Evolutionary conservation across 1,139 yeast genomes (phyloP).

Genomic region (Taphrina wiesneri): DNA sequence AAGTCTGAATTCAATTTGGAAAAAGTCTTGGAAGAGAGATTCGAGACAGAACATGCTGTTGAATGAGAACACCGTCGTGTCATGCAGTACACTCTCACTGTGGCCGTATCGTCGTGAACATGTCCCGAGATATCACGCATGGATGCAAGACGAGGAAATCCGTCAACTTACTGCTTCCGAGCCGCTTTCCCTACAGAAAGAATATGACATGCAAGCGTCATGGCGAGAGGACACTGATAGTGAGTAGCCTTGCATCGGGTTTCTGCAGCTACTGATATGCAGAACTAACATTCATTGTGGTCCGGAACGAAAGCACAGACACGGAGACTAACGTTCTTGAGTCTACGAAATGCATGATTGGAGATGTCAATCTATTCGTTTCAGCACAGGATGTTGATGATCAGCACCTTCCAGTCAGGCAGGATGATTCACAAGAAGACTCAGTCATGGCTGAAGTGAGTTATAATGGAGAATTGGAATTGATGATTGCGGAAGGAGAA

Average conservation of each 20-base stretch:
- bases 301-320: neutral
- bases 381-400: conserved; percentile 10
- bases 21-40: no score
- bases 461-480: conserved; percentile 33
- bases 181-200: conserved; percentile 32
- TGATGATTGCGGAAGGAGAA: conserved; percentile 34
- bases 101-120: conserved; percentile 28
- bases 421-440: neutral
- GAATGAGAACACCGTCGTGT: conserved; percentile 9
- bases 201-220: conserved; percentile 32
- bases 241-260: neutral
- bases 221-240: conserved; percentile 35
- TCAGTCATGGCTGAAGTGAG: neutral
- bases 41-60: neutral
- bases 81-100: neutral
- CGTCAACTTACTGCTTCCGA: conserved; percentile 33
- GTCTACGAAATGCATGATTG: conserved; percentile 18
- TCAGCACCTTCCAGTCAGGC: neutral
- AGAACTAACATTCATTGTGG: conserved; percentile 34
- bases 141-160: conserved; percentile 33
- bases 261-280: neutral
- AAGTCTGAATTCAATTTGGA: no score
- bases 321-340: neutral
- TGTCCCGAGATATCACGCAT: conserved; percentile 28
- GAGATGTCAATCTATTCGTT: conserved; percentile 35